A percentile compares a stretch with the other conserved stretches of the same genome.
These are phyloP conservation scores for Ascomycota sp. DNA, from an alignment of 2,329 filamentous ascomycete genomes.

Conservation along the genomic window DNA sequence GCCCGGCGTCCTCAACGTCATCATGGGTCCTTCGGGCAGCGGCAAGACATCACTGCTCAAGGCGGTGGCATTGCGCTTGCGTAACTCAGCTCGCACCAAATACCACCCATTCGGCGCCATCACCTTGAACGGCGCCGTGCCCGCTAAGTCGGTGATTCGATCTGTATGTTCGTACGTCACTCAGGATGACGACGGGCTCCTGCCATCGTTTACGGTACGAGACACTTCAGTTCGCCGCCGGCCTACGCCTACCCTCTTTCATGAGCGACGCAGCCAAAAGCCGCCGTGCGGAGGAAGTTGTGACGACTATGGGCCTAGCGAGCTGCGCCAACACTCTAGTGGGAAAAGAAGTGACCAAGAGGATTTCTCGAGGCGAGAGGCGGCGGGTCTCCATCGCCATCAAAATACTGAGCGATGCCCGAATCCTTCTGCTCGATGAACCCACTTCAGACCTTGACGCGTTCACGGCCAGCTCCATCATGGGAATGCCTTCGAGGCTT, in stretches of 20 bases:
- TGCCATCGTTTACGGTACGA: slow-evolving; percentile 58
- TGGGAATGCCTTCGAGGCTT: slow-evolving; percentile 51
- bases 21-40: slow-evolving; percentile 63
- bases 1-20: slow-evolving; percentile 49
- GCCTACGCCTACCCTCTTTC: slow-evolving; percentile 47
- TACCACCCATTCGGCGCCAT: slow-evolving; percentile 43
- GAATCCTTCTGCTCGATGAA: slow-evolving; percentile 53
- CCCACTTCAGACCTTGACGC: slow-evolving; percentile 59
- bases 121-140: slow-evolving; percentile 48
- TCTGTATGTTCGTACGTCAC: slow-evolving; percentile 60
- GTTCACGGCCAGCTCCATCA: slow-evolving; percentile 58
- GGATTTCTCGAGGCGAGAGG: slow-evolving; percentile 65
- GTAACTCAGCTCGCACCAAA: slow-evolving; percentile 37
- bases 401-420: slow-evolving; percentile 56
- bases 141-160: slow-evolving; percentile 46
- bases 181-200: slow-evolving; percentile 56
- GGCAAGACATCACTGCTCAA: slow-evolving; percentile 61
- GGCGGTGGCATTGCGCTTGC: slow-evolving; percentile 47
- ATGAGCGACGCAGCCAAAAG: slow-evolving; percentile 50
- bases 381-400: slow-evolving; percentile 58
- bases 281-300: slow-evolving; percentile 46
- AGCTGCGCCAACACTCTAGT: slow-evolving; percentile 60
- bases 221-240: slow-evolving; percentile 50
- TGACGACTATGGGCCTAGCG: slow-evolving; percentile 57
- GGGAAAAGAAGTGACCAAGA: slow-evolving; percentile 52